Conservation (phyloP, 257 asterid species). For the Agastache rugosa region DNA sequence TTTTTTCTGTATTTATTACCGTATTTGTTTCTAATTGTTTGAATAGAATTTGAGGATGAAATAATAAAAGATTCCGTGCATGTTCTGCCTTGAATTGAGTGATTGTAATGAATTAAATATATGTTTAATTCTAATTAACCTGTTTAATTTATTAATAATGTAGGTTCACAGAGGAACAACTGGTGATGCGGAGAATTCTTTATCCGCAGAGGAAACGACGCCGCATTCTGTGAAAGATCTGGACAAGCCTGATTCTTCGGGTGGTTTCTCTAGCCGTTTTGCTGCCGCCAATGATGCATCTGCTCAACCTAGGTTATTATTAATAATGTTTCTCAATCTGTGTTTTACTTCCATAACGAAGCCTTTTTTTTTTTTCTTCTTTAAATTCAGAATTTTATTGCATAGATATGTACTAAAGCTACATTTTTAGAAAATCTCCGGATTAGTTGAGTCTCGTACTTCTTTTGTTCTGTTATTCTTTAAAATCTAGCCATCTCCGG, state of each 20-base stretch:
- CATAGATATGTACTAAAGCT: background rate
- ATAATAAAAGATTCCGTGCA: constrained; percentile 23
- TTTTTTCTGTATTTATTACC: constrained; percentile 8
- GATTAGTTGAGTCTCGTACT: constrained; percentile 7
- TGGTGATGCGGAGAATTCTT: constrained; percentile 59
- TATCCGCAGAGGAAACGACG: constrained; percentile 54
- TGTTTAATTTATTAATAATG: constrained; percentile 42
- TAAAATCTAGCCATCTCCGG: background rate
- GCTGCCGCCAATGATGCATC: constrained; percentile 55
- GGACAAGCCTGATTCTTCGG: constrained; percentile 55
- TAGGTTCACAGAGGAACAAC: constrained; percentile 61
- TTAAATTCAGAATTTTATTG: background rate
- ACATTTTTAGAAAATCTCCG: background rate
- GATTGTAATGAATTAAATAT: constrained; percentile 34
- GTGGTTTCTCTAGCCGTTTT: constrained; percentile 50
- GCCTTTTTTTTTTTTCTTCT: background rate
- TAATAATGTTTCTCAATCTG: constrained; percentile 10
- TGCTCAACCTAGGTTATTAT: constrained; percentile 64
- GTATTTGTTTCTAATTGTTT: background rate
- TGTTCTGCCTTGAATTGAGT: constrained; percentile 49
- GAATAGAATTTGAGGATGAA: background rate
- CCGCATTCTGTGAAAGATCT: constrained; percentile 49
- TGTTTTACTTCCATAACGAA: background rate
- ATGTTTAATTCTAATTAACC: constrained; percentile 29
- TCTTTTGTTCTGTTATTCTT: background rate